Evolutionary conservation across 768 basidiomycete genomes (phyloP), one percentile per base, ranked within the genome.

Genomic region (Rhodosporidiobolus sp.): DNA sequence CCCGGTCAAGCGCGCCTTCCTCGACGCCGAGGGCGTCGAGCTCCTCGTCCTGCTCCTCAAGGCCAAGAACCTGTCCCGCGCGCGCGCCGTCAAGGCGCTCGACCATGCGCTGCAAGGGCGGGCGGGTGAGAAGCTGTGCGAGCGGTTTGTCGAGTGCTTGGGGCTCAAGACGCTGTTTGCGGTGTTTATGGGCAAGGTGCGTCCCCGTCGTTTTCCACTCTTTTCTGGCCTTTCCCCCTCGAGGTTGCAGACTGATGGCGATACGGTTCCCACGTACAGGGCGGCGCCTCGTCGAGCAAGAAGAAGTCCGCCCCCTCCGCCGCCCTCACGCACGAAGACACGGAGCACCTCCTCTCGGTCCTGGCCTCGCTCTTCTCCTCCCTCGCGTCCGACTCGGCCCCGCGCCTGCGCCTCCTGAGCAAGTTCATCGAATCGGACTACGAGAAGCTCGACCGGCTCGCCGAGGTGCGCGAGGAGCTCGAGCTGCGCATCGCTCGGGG

Each of bases 1-100:
- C 22, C 84, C 87, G 58, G 87, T 90, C 79, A 98, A 97, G 81
- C 80, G 85, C 26, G 81, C 88, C 7, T 98, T 99, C 82, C 82
- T 93, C n/a, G 86, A 88, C 17, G 89, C 89, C 28, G 96, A 99
- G 81, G 96, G 96, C 3, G 87, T 93, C 22, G 96, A 99, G 77
- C 85, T 99, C 46, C 97, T 98, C 94, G 86, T 96, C n/a, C 84
- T 98, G 74, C 90, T 96, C 86, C 94, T 97, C 90, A 95, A 90
- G 93, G 94, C 76, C 46, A 65, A 65, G 53, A 56, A 67, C 66
- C 59, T 70, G 19, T 55, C 50, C 16, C 38, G 64, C 24, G 50
- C 49, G 20, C 12, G 70, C 11, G 45, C 78, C 94, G 91, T 97
- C 83, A 99, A 98, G 80, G 87, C 89, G 1, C 83, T 99, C 19